phyloP scores from a whole-genome alignment of 129 eudicot species.

The Chrysanthemum seticuspe region DNA sequence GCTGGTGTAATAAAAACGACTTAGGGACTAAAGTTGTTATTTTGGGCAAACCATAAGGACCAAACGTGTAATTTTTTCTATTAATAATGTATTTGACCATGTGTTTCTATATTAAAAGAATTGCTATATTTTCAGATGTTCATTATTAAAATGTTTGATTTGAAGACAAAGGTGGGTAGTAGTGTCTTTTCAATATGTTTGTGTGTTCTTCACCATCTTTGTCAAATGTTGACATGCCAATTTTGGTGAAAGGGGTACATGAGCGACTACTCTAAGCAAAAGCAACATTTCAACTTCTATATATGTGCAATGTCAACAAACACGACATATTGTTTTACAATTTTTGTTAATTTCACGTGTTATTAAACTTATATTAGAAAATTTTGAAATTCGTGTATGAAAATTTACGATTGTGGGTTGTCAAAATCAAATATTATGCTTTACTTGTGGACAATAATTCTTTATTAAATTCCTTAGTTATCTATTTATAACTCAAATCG shows the following conservation, averaged over 20 bases:
- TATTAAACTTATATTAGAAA: background rate
- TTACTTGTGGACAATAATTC: no score
- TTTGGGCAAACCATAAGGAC: no score
- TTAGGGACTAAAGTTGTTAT: no score
- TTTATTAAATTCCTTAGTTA: background rate
- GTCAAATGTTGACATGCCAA: conserved; percentile 30
- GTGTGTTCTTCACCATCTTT: conserved; percentile 16
- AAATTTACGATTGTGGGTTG: no score
- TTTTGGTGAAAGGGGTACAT: conserved; percentile 34
- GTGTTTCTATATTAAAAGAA: background rate
- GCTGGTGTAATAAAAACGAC: no score
- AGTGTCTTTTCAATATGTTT: conserved; percentile 6
- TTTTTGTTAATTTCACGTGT: background rate
- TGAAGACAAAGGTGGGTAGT: conserved; percentile 18
- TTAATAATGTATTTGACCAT: background rate
- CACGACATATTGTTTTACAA: conserved; percentile 9
- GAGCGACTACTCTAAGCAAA: conserved; percentile 32
- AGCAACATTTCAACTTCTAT: conserved; percentile 42
- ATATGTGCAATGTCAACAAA: conserved; percentile 21
- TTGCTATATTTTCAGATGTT: background rate
- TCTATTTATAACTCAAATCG: background rate
- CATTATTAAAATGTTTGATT: background rate
- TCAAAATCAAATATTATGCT: no score
- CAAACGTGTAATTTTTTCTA: no score
- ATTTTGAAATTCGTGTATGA: no score